Percentiles rank a stretch among this genome's conserved stretches.
Evolutionary conservation across 2,329 filamentous ascomycete species (phyloP).

Genomic region (Kalaharituber pfeilii): DNA sequence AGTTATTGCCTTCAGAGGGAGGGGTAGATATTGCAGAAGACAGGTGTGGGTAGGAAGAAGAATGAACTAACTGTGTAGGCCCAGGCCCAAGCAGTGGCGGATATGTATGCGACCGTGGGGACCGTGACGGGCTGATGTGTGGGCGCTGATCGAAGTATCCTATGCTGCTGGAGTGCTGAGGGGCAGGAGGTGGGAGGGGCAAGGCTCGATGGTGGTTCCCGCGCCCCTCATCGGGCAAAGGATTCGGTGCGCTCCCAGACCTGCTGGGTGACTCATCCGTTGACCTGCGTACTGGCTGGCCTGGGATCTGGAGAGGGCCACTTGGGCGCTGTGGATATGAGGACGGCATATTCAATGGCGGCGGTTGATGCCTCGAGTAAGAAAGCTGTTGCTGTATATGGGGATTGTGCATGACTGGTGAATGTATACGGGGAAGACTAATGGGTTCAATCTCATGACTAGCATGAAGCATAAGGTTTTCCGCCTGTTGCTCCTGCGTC

Average conservation of each 20-base stretch:
- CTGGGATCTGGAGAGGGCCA: slow-evolving; percentile 9
- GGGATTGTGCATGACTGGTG: slow-evolving; percentile 12
- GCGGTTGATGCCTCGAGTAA: slow-evolving; percentile 20
- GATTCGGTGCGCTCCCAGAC: slow-evolving; percentile 17
- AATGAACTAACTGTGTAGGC: slow-evolving; percentile 2
- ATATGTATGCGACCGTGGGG: slow-evolving; percentile 11
- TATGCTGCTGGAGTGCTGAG: slow-evolving; percentile 9
- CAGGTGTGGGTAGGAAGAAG: slow-evolving; percentile 1
- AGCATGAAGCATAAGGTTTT: slow-evolving; percentile 8
- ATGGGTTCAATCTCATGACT: slow-evolving; percentile 3
- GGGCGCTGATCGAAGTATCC: slow-evolving; percentile 19
- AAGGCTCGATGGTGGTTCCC: slow-evolving; percentile 10
- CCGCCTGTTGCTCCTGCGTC: slow-evolving; percentile 15
- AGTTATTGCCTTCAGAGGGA: background rate
- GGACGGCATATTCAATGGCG: slow-evolving; percentile 9
- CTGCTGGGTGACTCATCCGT: slow-evolving; percentile 18
- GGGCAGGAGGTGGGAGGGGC: slow-evolving; percentile 15
- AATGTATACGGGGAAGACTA: slow-evolving; percentile 16
- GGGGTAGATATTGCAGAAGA: background rate
- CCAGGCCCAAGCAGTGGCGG: slow-evolving; percentile 1
- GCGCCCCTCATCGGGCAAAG: slow-evolving; percentile 17
- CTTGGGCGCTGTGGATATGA: slow-evolving; percentile 8
- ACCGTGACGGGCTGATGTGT: slow-evolving; percentile 7
- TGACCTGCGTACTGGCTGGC: slow-evolving; percentile 18
- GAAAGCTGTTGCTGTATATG: slow-evolving; percentile 22